Evolutionary conservation across 768 basidiomycete species (phyloP).

Genomic region (Serendipita indica): DNA sequence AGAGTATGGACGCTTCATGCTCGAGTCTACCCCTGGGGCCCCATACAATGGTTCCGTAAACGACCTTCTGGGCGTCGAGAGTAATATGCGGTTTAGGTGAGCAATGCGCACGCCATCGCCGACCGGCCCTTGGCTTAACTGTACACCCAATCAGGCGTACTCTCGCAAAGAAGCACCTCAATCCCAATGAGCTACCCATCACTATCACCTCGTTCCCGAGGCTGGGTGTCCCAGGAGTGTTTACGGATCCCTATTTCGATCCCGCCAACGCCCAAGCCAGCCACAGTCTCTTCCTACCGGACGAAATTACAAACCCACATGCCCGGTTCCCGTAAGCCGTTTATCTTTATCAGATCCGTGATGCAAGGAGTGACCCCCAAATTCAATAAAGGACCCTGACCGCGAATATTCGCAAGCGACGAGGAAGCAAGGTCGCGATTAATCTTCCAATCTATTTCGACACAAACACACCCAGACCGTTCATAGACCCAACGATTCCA

Average conservation of each 20-base stretch:
- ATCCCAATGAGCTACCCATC: conserved; percentile 73
- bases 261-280: conserved; percentile 69
- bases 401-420: conserved; percentile 79
- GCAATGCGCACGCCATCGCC: conserved; percentile 13
- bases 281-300: conserved; percentile 85
- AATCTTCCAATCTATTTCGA: conserved; percentile 91
- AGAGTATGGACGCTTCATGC: conserved; percentile 97
- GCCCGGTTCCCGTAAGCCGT: conserved; percentile 86
- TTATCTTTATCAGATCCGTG: conserved; percentile 13
- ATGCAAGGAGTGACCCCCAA: conserved; percentile 7
- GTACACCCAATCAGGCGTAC: conserved; percentile 40
- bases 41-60: conserved; percentile 82
- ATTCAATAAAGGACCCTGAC: conserved; percentile 79
- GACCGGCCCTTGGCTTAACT: neutral
- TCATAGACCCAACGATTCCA: conserved; percentile 85
- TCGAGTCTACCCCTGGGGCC: conserved; percentile 91
- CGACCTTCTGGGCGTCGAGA: conserved; percentile 80
- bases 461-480: conserved; percentile 70
- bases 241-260: conserved; percentile 79
- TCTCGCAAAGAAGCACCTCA: conserved; percentile 70
- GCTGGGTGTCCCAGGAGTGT: conserved; percentile 73
- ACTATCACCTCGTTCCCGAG: conserved; percentile 94
- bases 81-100: conserved; percentile 88
- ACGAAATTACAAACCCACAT: conserved; percentile 94
- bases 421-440: conserved; percentile 89